Conservation (phyloP, 495 filamentous ascomycete species). For the Xylaria acuta region DNA sequence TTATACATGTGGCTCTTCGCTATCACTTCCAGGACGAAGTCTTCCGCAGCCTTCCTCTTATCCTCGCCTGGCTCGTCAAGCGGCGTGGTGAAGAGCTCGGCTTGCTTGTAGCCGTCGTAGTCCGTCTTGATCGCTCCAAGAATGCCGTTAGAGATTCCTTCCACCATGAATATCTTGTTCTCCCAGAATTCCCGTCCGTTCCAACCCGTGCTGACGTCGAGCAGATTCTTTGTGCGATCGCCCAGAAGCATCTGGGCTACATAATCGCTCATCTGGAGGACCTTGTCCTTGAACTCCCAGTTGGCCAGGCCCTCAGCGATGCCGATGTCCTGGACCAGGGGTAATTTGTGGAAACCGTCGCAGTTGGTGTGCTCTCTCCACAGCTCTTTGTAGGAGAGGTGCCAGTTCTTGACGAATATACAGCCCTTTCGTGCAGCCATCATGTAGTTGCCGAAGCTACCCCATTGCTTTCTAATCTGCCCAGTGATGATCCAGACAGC, state of each 20-base stretch:
- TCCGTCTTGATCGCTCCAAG: conserved; percentile 33
- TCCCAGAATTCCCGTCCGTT: conserved; percentile 38
- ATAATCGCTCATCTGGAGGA: conserved; percentile 37
- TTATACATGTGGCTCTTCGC: conserved; percentile 39
- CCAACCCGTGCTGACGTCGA: conserved; percentile 35
- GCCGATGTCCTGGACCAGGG: conserved; percentile 40
- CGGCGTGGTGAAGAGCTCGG: conserved; percentile 34
- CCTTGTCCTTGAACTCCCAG: conserved; percentile 26
- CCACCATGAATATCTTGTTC: conserved; percentile 34
- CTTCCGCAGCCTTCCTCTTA: conserved; percentile 31
- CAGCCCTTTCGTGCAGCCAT: conserved; percentile 45
- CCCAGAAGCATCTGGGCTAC: conserved; percentile 38
- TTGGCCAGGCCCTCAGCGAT: conserved; percentile 31
- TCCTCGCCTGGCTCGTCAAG: conserved; percentile 29
- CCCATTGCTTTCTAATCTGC: conserved; percentile 30
- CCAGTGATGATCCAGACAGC: conserved; percentile 39
- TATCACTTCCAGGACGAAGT: conserved; percentile 34
- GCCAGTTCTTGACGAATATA: conserved; percentile 47
- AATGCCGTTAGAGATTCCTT: conserved; percentile 30
- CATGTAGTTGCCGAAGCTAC: conserved; percentile 48
- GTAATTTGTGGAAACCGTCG: conserved; percentile 38
- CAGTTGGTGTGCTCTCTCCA: conserved; percentile 42
- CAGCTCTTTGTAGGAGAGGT: conserved; percentile 41
- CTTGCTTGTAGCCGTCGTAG: conserved; percentile 33
- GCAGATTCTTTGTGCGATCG: conserved; percentile 37